phyloP scores from a whole-genome alignment of 2,329 filamentous ascomycete genomes.

The Aspergillus uvarum region DNA sequence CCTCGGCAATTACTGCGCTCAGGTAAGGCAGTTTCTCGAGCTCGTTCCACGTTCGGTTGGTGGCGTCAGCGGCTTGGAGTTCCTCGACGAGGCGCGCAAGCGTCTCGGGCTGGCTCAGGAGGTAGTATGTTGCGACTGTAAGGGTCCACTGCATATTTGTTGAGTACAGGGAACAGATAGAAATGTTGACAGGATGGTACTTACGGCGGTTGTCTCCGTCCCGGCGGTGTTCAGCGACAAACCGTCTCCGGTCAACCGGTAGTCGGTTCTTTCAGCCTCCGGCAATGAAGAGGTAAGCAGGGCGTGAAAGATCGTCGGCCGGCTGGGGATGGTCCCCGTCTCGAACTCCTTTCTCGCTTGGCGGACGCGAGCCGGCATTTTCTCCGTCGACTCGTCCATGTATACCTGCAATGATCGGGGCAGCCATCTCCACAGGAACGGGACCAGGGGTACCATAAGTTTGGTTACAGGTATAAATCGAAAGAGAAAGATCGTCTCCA shows the following conservation, averaged over 20 bases:
- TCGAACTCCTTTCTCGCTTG: neutral
- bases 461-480: neutral
- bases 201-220: neutral
- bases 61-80: neutral
- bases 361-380: neutral
- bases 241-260: neutral
- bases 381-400: neutral
- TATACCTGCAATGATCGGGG: too few species aligned
- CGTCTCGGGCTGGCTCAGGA: neutral
- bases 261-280: neutral
- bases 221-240: neutral
- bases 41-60: neutral
- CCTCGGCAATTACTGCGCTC: neutral
- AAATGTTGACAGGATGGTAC: neutral
- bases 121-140: neutral
- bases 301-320: neutral
- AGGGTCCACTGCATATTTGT: neutral
- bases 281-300: neutral
- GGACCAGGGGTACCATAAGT: too few species aligned
- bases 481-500: neutral
- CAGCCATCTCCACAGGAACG: too few species aligned
- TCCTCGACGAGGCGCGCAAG: neutral
- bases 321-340: neutral
- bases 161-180: neutral
- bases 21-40: neutral